Percentiles rank a stretch among this genome's conserved stretches.
phyloP scores from a whole-genome alignment of 176 grass and related monocot species.

The Pontederia paniculata region DNA sequence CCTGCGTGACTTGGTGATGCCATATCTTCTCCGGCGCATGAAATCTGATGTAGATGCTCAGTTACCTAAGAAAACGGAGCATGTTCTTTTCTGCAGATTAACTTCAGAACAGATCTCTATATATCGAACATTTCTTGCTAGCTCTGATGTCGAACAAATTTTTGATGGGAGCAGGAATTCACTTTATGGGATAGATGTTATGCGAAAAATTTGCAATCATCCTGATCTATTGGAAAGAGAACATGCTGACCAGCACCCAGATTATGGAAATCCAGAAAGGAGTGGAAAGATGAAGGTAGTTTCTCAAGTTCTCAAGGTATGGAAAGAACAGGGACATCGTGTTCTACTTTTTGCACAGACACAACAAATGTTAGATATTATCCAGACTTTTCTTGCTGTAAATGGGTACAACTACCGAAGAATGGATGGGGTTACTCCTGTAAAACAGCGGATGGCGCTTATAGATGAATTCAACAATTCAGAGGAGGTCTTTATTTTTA shows the following conservation, averaged over 20 bases:
- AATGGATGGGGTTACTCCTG: conserved; percentile 93
- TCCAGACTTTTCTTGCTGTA: conserved; percentile 50
- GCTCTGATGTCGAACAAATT: conserved; percentile 92
- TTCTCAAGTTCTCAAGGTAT: conserved; percentile 69
- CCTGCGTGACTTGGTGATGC: conserved; percentile 77
- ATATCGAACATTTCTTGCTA: conserved; percentile 82
- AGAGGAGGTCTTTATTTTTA: conserved; percentile 70
- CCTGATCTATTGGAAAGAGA: conserved; percentile 94
- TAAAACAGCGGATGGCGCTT: conserved; percentile 81
- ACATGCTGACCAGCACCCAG: conserved; percentile 54
- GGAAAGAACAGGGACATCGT: conserved; percentile 82
- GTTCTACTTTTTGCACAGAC: conserved; percentile 88
- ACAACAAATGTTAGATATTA: conserved; percentile 95
- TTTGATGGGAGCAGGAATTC: conserved; percentile 87
- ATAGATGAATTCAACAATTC: conserved; percentile 95
- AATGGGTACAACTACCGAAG: conserved; percentile 56
- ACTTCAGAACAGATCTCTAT: conserved; percentile 51
- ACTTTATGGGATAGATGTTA: conserved; percentile 78
- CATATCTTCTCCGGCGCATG: conserved; percentile 91
- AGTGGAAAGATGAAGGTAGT: conserved; percentile 95
- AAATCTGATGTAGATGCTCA: conserved; percentile 93
- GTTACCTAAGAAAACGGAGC: conserved; percentile 88
- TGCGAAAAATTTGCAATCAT: conserved; percentile 93
- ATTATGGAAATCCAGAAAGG: conserved; percentile 74
- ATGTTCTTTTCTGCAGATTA: conserved; percentile 87